phyloP scores from a whole-genome alignment of 2,329 filamentous ascomycete species.

The Hypocreales sp. region DNA sequence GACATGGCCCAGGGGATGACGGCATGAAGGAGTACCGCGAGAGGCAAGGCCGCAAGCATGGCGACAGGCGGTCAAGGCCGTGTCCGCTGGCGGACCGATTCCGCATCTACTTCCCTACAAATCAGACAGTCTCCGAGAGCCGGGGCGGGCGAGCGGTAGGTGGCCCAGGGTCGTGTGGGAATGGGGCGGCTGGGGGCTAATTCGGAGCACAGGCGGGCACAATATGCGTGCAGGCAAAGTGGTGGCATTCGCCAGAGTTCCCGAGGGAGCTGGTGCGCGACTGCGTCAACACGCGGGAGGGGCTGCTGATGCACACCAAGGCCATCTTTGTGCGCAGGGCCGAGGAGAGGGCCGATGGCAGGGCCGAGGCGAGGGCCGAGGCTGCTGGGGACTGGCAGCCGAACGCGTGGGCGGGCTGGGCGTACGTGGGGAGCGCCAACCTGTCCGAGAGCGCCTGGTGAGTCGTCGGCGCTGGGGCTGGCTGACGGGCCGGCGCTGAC shows the following conservation, averaged over 20 bases:
- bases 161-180: background rate
- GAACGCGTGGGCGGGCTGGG: conserved; percentile 39
- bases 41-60: conserved; percentile 15
- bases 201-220: too few relatives aligned
- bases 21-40: conserved; percentile 29
- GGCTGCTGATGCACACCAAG: conserved; percentile 83
- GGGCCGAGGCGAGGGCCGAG: too few relatives aligned
- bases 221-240: conserved; percentile 60
- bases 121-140: conserved; percentile 50
- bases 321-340: conserved; percentile 35
- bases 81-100: conserved; percentile 31
- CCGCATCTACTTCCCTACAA: conserved; percentile 68
- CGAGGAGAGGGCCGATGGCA: conserved; percentile 1
- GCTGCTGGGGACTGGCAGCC: conserved; percentile 3
- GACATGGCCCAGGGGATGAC: conserved; percentile 13
- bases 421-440: conserved; percentile 83
- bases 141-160: conserved; percentile 41
- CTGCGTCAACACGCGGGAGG: conserved; percentile 52
- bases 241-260: conserved; percentile 57
- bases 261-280: conserved; percentile 60
- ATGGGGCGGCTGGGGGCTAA: background rate
- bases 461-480: conserved; percentile 15
- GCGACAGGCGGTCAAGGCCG: conserved; percentile 9
- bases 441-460: conserved; percentile 86
- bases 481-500: conserved; percentile 1